phyloP scores from a whole-genome alignment of 805 yeast species.

The Metschnikowia bowlesiae region DNA sequence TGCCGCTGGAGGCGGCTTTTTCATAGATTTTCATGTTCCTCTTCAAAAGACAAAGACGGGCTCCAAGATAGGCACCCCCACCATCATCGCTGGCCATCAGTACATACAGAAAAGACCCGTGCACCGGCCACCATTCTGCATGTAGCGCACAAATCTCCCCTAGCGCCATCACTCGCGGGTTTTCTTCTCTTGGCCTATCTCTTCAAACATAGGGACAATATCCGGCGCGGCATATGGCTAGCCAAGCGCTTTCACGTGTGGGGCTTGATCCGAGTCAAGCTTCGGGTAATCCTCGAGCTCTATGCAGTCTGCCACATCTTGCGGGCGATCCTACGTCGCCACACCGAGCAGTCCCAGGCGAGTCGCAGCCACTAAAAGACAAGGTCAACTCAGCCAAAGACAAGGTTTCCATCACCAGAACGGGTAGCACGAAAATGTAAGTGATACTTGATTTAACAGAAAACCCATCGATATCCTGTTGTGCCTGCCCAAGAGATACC shows the following conservation, averaged over 20 bases:
- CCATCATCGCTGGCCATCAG: background rate
- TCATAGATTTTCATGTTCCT: background rate
- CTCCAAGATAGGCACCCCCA: no score
- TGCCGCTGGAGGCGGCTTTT: background rate
- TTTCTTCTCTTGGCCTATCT: background rate
- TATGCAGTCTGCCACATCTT: constrained; percentile 1
- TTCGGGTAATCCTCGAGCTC: background rate
- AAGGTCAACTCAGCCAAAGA: no score
- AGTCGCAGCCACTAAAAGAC: no score
- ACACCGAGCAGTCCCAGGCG: no score
- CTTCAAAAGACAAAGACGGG: background rate
- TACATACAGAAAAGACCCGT: background rate
- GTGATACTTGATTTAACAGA: no score
- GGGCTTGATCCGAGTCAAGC: background rate
- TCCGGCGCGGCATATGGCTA: background rate
- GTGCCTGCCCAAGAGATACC: no score
- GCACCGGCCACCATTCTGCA: background rate
- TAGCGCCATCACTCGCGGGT: background rate
- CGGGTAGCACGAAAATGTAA: no score
- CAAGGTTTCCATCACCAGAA: no score
- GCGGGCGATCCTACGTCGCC: background rate
- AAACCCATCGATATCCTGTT: no score
- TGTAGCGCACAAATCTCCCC: background rate
- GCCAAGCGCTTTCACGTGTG: background rate
- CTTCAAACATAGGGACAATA: background rate